Conservation (phyloP, 2,329 filamentous ascomycete genomes). For the Hymenoscyphus fraxineus region DNA sequence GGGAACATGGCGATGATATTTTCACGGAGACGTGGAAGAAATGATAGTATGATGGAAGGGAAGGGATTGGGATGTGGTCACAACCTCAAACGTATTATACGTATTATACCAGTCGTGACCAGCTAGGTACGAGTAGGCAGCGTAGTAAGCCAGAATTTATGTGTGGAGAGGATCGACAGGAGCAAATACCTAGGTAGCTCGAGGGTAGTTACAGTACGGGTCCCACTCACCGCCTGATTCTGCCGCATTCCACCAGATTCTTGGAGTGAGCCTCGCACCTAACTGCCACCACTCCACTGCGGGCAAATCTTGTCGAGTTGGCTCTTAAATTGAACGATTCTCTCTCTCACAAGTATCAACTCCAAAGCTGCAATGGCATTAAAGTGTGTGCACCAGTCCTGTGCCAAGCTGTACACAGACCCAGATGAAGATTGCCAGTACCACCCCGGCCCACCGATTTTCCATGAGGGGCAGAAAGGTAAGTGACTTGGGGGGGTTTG, state of each 20-base stretch:
- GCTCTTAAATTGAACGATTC: not conserved
- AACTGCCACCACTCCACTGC: not conserved
- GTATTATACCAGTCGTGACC: too few relatives aligned
- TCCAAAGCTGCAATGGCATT: conserved; percentile 46
- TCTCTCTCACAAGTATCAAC: not conserved
- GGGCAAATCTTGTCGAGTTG: not conserved
- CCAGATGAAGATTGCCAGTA: conserved; percentile 80
- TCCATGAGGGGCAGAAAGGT: conserved; percentile 99
- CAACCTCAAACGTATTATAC: not conserved
- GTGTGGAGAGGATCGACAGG: not conserved
- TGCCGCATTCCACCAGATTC: too few relatives aligned
- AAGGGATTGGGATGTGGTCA: not conserved
- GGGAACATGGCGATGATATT: conserved; percentile 44
- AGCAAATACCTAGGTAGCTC: too few relatives aligned
- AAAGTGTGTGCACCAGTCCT: conserved; percentile 96
- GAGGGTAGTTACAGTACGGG: too few relatives aligned
- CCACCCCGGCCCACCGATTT: conserved; percentile 89
- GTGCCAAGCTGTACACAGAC: conserved; percentile 82
- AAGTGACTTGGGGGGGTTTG: conserved; percentile 24
- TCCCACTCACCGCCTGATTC: too few relatives aligned
- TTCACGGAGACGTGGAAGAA: not conserved
- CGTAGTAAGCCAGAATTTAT: not conserved
- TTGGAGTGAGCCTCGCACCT: not conserved
- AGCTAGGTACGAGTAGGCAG: not conserved
- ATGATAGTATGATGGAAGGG: not conserved